These are phyloP conservation scores for Scutellaria galericulata DNA, from an alignment of 257 asterid species.

Conservation along the genomic window DNA sequence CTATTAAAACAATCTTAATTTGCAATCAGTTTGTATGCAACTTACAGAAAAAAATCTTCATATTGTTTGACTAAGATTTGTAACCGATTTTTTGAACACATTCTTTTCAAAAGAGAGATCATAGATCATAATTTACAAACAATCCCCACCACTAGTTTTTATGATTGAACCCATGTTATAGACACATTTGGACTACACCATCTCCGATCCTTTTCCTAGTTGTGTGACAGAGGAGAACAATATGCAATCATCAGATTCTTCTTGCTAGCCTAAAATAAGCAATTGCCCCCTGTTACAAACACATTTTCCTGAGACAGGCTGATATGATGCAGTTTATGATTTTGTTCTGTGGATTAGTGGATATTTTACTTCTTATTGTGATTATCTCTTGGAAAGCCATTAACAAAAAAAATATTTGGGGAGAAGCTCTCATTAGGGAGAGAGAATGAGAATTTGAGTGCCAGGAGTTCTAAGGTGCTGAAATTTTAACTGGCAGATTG, in stretches of 20 bases:
- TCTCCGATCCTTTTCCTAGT: not conserved
- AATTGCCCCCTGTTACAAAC: not conserved
- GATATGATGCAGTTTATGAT: constrained; percentile 4
- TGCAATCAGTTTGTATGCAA: constrained; percentile 12
- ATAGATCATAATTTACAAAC: not conserved
- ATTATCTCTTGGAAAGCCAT: not conserved
- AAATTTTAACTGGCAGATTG: not conserved
- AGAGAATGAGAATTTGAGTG: constrained; percentile 10
- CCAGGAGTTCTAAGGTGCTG: not conserved
- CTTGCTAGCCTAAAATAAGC: constrained; percentile 9
- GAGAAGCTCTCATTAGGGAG: constrained; percentile 5
- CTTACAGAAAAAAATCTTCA: not conserved
- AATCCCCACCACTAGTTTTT: not conserved
- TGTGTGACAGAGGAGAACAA: not conserved
- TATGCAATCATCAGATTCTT: not conserved
- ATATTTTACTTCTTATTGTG: not conserved
- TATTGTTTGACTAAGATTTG: not conserved
- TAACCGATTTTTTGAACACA: not conserved
- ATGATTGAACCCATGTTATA: not conserved
- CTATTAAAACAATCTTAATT: not conserved
- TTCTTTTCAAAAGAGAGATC: not conserved
- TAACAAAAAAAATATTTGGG: not conserved
- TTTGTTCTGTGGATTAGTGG: not conserved
- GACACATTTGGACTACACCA: not conserved
- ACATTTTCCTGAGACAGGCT: constrained; percentile 25